Evolutionary conservation across 495 filamentous ascomycete genomes (phyloP).

Genomic region (Lasiosphaeria hispida): DNA sequence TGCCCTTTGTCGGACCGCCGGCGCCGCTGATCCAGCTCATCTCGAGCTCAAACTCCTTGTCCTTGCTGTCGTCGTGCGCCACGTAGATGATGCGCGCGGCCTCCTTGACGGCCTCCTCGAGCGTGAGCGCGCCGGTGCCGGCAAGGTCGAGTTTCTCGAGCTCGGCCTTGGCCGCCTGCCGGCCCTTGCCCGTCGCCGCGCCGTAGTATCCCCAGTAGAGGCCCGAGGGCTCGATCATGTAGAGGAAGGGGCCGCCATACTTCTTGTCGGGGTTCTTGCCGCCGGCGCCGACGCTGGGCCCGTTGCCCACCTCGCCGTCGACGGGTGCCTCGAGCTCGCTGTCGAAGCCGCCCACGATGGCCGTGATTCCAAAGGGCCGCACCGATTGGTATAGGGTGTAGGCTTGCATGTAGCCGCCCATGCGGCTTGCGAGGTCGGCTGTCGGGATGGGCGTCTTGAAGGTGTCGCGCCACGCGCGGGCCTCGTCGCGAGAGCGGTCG

Average conservation of each 20-base stretch:
- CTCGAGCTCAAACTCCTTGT: conserved; percentile 98
- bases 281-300: conserved; percentile 73
- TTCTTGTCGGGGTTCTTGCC: conserved; percentile 72
- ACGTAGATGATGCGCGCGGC: conserved; percentile 95
- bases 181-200: conserved; percentile 91
- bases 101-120: conserved; percentile 89
- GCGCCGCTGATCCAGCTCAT: conserved; percentile 93
- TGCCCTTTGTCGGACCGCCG: conserved; percentile 83
- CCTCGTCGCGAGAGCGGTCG: conserved; percentile 90
- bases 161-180: conserved; percentile 95
- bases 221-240: conserved; percentile 98
- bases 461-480: conserved; percentile 76
- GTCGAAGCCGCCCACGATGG: conserved; percentile 93
- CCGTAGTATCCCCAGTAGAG: conserved; percentile 99
- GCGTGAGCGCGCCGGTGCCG: conserved; percentile 58
- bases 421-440: conserved; percentile 78
- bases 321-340: conserved; percentile 72
- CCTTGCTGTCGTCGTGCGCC: conserved; percentile 92
- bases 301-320: conserved; percentile 81
- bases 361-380: conserved; percentile 92
- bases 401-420: conserved; percentile 93
- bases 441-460: conserved; percentile 92
- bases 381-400: conserved; percentile 97
- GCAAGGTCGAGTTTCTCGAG: conserved; percentile 95
- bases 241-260: conserved; percentile 84